Percentiles rank a stretch among this genome's conserved stretches.
phyloP scores from a whole-genome alignment of 2,329 filamentous ascomycete species.

The Calonectria crousiana region DNA sequence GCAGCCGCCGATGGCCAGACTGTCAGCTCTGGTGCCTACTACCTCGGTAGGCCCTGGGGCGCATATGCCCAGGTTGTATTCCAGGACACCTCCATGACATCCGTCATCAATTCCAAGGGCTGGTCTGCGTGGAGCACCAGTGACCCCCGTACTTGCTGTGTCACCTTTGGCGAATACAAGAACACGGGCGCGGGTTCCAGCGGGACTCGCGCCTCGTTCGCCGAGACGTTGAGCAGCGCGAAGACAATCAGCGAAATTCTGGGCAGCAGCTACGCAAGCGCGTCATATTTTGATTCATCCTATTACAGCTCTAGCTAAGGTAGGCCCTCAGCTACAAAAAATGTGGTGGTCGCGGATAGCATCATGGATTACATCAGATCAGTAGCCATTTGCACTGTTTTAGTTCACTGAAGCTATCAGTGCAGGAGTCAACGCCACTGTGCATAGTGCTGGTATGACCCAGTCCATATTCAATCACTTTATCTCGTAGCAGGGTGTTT shows the following conservation, averaged over 20 bases:
- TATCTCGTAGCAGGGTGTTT: too few relatives aligned
- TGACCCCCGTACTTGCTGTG: conserved; percentile 62
- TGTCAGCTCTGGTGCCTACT: conserved; percentile 55
- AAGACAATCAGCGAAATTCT: not conserved
- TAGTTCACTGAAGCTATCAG: not conserved
- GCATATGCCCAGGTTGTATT: conserved; percentile 61
- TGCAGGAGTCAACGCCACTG: not conserved
- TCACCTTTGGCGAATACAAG: conserved; percentile 69
- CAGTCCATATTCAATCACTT: not conserved
- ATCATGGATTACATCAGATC: not conserved
- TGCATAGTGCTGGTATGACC: not conserved
- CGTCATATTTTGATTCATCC: not conserved
- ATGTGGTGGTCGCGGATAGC: not conserved
- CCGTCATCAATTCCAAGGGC: conserved; percentile 69
- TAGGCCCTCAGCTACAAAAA: not conserved
- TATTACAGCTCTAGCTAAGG: not conserved
- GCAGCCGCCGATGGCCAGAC: conserved; percentile 52
- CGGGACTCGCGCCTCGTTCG: conserved; percentile 47
- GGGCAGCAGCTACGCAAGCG: not conserved
- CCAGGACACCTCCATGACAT: conserved; percentile 61
- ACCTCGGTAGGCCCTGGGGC: conserved; percentile 63
- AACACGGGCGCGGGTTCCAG: conserved; percentile 71
- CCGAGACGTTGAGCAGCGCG: not conserved
- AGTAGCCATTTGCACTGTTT: not conserved
- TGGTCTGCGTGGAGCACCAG: conserved; percentile 68